Percentiles rank a stretch among this genome's conserved stretches.
phyloP scores from a whole-genome alignment of 1,139 yeast genomes.

The Kluyveromyces sp. region DNA sequence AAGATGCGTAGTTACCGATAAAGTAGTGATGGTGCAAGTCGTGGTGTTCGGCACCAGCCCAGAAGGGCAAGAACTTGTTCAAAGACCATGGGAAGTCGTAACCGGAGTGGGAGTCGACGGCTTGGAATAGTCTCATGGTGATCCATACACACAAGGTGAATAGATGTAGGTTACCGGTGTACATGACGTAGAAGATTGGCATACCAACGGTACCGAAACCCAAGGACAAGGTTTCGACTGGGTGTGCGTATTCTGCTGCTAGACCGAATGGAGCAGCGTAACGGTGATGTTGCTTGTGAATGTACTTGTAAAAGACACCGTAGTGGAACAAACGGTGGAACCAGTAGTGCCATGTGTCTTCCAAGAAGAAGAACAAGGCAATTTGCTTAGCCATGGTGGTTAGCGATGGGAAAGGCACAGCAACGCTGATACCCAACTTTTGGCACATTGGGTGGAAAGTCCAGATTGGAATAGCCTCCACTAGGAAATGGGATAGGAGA shows the following conservation, averaged over 20 bases:
- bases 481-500: conserved; percentile 73
- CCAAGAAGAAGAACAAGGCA: conserved; percentile 67
- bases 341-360: conserved; percentile 96
- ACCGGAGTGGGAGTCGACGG: conserved; percentile 94
- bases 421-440: conserved; percentile 60
- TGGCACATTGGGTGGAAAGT: conserved; percentile 87
- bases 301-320: conserved; percentile 78
- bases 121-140: conserved; percentile 81
- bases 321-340: conserved; percentile 82
- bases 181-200: conserved; percentile 65
- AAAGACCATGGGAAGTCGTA: conserved; percentile 96
- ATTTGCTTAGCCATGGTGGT: conserved; percentile 56
- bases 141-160: conserved; percentile 85
- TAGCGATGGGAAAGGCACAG: conserved; percentile 75
- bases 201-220: conserved; percentile 94
- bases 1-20: conserved; percentile 84
- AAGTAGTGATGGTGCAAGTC: conserved; percentile 94
- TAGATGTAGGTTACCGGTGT: conserved; percentile 64
- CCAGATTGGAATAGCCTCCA: conserved; percentile 94
- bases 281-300: conserved; percentile 93
- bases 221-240: conserved; percentile 79
- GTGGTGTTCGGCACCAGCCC: conserved; percentile 99
- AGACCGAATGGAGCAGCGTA: conserved; percentile 96
- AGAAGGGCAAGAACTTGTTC: conserved; percentile 81
- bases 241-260: conserved; percentile 96